phyloP scores from a whole-genome alignment of 257 asterid genomes.

The Solanum dulcamara region DNA sequence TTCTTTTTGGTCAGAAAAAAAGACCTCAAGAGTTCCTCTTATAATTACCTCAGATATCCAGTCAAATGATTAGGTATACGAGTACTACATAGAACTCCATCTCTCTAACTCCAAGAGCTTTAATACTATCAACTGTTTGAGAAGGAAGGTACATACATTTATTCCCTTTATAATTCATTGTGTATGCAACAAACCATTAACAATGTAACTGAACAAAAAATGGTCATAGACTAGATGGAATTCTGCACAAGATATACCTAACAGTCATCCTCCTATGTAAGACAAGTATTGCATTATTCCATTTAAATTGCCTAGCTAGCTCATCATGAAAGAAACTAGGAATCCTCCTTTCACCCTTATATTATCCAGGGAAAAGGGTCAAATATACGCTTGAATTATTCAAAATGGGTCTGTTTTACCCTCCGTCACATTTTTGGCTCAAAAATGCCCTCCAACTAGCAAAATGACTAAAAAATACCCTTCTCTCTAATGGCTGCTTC shows the following conservation, averaged over 20 bases:
- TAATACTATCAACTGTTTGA: no score
- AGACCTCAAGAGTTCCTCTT: background rate
- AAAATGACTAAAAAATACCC: no score
- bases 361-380: no score
- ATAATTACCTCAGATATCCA: background rate
- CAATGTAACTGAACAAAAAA: background rate
- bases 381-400: no score
- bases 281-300: background rate
- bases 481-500: no score
- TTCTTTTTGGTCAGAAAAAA: background rate
- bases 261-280: no score
- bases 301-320: background rate
- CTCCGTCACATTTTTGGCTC: no score
- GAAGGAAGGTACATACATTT: no score
- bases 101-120: no score
- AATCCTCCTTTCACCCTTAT: background rate
- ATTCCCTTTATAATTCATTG: no score
- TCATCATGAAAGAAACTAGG: background rate
- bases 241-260: background rate
- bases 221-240: background rate
- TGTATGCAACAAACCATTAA: background rate
- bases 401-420: no score
- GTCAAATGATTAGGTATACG: background rate
- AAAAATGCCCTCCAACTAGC: no score
- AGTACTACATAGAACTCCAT: background rate